These are phyloP conservation scores for Eucalyptus cloeziana DNA, from an alignment of 345 rosid genomes.

Conservation along the genomic window DNA sequence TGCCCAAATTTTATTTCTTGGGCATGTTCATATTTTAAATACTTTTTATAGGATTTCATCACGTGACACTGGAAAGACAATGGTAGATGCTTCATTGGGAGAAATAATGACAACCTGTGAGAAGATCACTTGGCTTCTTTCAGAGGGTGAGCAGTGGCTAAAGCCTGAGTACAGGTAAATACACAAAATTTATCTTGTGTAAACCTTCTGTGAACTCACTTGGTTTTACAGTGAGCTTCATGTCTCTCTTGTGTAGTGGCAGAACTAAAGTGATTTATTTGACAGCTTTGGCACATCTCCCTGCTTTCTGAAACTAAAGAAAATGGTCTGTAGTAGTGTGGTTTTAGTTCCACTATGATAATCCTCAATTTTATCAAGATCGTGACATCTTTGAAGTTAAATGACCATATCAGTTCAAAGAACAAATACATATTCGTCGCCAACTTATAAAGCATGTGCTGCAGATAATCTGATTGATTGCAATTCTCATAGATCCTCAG, in stretches of 20 bases:
- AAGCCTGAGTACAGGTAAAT: constrained; percentile 82
- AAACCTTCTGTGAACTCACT: background rate
- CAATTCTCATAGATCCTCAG: constrained; percentile 52
- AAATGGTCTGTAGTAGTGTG: background rate
- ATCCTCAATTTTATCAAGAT: background rate
- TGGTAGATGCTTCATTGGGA: constrained; percentile 96
- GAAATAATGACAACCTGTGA: constrained; percentile 99
- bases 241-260: background rate
- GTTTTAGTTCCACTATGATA: background rate
- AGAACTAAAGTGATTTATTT: background rate
- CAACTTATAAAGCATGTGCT: background rate
- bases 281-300: background rate
- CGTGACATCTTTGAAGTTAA: background rate
- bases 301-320: background rate
- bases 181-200: background rate
- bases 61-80: constrained; percentile 98
- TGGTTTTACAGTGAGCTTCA: background rate
- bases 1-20: background rate
- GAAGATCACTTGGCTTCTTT: constrained; percentile 97
- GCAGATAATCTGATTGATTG: background rate
- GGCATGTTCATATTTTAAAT: background rate
- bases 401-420: background rate
- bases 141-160: constrained; percentile 97
- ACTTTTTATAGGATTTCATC: constrained; percentile 62
- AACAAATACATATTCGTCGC: background rate